Base-by-base conservation (phyloP, 2,329 filamentous ascomycete genomes). In the Didymella lethalis region DNA sequence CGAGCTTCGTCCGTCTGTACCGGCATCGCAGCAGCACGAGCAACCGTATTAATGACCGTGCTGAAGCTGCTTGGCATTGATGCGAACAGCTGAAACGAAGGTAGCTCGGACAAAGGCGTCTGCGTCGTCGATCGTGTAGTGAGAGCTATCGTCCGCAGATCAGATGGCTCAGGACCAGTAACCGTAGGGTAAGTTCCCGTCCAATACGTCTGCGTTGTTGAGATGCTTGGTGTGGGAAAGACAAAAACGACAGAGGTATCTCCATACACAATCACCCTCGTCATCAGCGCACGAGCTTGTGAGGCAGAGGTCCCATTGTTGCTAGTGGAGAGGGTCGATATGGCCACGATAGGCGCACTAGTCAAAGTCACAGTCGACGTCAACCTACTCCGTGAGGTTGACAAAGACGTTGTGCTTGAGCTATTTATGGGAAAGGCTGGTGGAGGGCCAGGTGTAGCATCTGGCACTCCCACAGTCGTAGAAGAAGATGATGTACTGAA, bases 131-230 rank as follows among this genome's bases (percentile, higher is more conserved):
- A 64, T 8, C 72, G 65, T 7, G 71, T 75, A 0, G 69, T 74
- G 26, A 66, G 54, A 3, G 63, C 14, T 41, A 69, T 31, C 0
- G 61, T 65, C 41, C 63, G 64, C 8, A 74, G 58, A 25, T 66
- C 54, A n/a, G 60, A 69, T 32, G 67, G 68, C 32, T 70, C 56
- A 4, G 69, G 65, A 2, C 68, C 72, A 3, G 66, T 72, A 1
- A 69, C 62, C 0, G 68, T 69, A 3, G 72, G 72, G 31, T 74
- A 72, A 1, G 57, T 59, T 8, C 73, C 73, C 0, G 71, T 71
- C 72, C 72, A 76, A 38, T 73, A 76, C n/a, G 70, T 71, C 16
- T 67, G 57, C 2, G 69, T 75, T 1, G 73, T 75, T 6, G 58
- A 64, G 38, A 75, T 70, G 18, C 56, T 53, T 1, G 71, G 72